Evolutionary conservation across 345 rosid genomes (phyloP).

Genomic region (Rubroshorea leprosula): DNA sequence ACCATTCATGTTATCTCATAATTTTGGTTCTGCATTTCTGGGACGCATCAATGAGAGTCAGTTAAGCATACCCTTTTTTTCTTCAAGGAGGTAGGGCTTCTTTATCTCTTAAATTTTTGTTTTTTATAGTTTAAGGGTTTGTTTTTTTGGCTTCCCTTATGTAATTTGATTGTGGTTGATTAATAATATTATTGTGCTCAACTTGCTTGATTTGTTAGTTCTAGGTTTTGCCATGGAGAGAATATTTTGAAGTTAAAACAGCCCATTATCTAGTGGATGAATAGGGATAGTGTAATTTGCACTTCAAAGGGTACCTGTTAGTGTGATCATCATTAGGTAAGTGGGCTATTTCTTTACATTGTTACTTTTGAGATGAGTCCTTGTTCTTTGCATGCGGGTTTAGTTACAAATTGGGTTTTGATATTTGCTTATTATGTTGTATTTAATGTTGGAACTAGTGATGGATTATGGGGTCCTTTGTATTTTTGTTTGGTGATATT

Average conservation of each 20-base stretch:
- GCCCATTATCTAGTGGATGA: not conserved
- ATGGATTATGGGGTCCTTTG: too few species aligned
- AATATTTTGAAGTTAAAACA: not conserved
- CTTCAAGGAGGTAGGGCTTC: not conserved
- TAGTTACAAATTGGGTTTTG: too few species aligned
- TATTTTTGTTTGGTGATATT: slow-evolving; percentile 4
- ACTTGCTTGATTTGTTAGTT: not conserved
- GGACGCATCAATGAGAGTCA: not conserved
- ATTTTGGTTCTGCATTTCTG: not conserved
- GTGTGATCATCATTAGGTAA: slow-evolving; percentile 4
- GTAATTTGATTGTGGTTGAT: not conserved
- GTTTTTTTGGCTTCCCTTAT: not conserved
- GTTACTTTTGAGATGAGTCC: not conserved
- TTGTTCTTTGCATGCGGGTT: too few species aligned
- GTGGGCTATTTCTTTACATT: not conserved
- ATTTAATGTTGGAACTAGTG: not conserved
- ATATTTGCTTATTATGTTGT: too few species aligned
- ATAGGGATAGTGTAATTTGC: too few species aligned
- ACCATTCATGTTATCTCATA: not conserved
- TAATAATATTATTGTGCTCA: not conserved
- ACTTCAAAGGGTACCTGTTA: not conserved
- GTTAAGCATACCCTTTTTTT: not conserved
- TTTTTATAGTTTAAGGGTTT: too few species aligned
- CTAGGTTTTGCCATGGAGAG: slow-evolving; percentile 7
- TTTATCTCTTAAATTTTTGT: not conserved